Evolutionary conservation across 768 basidiomycete genomes (phyloP), one percentile per base, ranked within the genome.

Genomic region (Coprinellus micaceus): DNA sequence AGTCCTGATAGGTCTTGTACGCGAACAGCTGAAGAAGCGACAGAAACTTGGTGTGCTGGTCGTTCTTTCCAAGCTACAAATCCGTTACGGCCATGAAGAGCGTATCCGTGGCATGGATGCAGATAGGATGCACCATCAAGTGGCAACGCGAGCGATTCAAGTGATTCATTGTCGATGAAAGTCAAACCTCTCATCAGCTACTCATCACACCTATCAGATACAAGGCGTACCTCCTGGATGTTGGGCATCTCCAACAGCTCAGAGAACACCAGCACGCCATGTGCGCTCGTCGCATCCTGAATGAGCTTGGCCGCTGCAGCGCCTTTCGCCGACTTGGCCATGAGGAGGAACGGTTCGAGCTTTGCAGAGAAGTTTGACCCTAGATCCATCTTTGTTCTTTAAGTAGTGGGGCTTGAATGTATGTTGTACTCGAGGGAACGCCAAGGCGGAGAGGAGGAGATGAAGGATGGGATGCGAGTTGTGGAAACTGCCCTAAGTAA

Each of bases 301-400:
- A 95, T 74, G 54, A 95, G 82, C 67, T 95, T 94, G 5, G 92
- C 94, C 0, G 94, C 94, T 0, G 90, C 92, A 0, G 93, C 93
- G 1, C 96, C 96, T 66, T 92, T 95, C 10, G 90, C 83, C 0
- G 91, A 90, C 68, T 95, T 94, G 3, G 88, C 92, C 74, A 98
- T 92, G 58, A 98, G 82, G 41, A 97, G 69, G 71, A 89, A 97
- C 0, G 94, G 93, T 72, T 98, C 94, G 11, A 94, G 78, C 62
- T 88, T 91, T 15, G 84, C 75, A 4, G 82, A 68, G 53, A 84
- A 83, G 65, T 83, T 82, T 25, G 80, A 72, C 56, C 83, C 83
- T 6, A 86, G 69, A 61, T 89, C 86, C 85, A 88, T 88, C 24
- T 53, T 44, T 15, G 13, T 49, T 10, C 22, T 45, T 45, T n/a